phyloP scores from a whole-genome alignment of 352 stramenopile genomes.

The Pythium sp. region DNA sequence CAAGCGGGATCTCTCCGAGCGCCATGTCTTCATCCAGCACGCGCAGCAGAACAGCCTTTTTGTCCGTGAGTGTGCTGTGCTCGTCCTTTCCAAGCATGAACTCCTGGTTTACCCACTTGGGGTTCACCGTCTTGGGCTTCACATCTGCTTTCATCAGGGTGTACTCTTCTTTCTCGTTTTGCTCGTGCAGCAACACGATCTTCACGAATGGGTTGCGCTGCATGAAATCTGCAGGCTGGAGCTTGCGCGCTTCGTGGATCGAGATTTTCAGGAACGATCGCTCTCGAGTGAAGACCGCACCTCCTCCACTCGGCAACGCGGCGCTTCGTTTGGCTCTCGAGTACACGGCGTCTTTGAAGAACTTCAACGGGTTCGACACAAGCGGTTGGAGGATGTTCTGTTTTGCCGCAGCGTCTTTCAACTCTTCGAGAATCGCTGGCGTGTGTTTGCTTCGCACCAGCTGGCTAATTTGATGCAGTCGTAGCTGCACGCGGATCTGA shows the following conservation, averaged over 20 bases:
- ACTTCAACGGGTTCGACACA: slow-evolving; percentile 9
- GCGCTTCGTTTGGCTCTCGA: slow-evolving; percentile 7
- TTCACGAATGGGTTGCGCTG: slow-evolving; percentile 46
- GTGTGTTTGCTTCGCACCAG: slow-evolving; percentile 39
- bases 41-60: slow-evolving; percentile 54
- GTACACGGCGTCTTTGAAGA: slow-evolving; percentile 16
- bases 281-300: slow-evolving; percentile 26
- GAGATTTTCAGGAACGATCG: slow-evolving; percentile 58
- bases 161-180: slow-evolving; percentile 44
- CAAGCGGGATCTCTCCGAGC: slow-evolving; percentile 48
- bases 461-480: slow-evolving; percentile 29
- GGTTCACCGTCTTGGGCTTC: slow-evolving; percentile 60
- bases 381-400: slow-evolving; percentile 3
- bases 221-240: slow-evolving; percentile 39
- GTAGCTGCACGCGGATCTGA: slow-evolving; percentile 53
- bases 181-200: slow-evolving; percentile 44
- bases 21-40: slow-evolving; percentile 53
- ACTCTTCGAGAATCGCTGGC: slow-evolving; percentile 28
- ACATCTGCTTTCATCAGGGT: slow-evolving; percentile 68
- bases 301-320: slow-evolving; percentile 10
- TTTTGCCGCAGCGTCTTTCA: slow-evolving; percentile 23
- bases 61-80: slow-evolving; percentile 50
- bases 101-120: slow-evolving; percentile 69
- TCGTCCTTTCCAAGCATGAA: slow-evolving; percentile 57
- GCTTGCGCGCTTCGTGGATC: slow-evolving; percentile 53